A percentile compares a stretch with the other conserved stretches of the same genome.
These are phyloP conservation scores for Nicotiana benthamiana DNA, from an alignment of 257 asterid species.

Conservation along the genomic window DNA sequence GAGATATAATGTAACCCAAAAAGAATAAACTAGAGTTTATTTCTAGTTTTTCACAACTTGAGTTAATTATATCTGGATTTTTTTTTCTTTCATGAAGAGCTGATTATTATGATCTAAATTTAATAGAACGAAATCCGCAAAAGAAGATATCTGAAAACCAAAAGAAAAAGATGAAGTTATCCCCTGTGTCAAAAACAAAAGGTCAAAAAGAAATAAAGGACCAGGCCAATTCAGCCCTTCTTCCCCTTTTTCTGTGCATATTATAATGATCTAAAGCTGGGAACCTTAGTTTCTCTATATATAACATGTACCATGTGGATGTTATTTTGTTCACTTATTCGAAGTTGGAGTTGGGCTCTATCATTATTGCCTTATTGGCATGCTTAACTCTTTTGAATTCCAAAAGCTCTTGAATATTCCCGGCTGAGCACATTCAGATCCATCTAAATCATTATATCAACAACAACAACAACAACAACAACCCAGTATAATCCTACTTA, in stretches of 20 bases:
- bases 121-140: too few relatives aligned
- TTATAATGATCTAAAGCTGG: background rate
- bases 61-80: background rate
- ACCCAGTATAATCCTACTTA: too few relatives aligned
- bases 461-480: too few relatives aligned
- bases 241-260: too few relatives aligned
- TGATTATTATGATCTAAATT: background rate
- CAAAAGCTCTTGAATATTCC: background rate
- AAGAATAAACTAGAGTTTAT: background rate
- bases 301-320: background rate
- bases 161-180: too few relatives aligned
- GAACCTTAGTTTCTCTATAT: too few relatives aligned
- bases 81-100: background rate
- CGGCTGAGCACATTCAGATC: background rate
- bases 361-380: background rate
- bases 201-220: too few relatives aligned
- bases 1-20: background rate
- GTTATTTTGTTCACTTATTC: background rate
- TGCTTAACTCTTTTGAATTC: background rate
- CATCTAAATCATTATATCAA: background rate
- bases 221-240: too few relatives aligned
- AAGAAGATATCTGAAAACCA: too few relatives aligned
- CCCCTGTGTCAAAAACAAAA: too few relatives aligned
- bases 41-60: background rate
- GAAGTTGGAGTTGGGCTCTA: background rate